These are phyloP conservation scores for Acanthamoeba lenticulata DNA, from an alignment of 208 protist species.

Conservation along the genomic window DNA sequence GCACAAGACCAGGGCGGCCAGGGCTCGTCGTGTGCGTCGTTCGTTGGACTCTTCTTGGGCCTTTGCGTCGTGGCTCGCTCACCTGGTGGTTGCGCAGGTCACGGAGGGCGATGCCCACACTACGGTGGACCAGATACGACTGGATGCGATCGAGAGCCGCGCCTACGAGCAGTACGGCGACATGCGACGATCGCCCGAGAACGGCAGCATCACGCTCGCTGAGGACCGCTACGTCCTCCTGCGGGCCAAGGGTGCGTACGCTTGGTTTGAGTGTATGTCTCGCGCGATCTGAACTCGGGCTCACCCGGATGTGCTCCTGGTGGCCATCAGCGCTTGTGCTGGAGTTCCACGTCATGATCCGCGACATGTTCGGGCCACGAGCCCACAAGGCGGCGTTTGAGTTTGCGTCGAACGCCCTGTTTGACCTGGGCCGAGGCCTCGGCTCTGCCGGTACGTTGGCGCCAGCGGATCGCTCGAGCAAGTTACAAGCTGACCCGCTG, in stretches of 20 bases:
- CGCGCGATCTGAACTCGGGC: background rate
- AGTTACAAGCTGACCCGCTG: too few species aligned
- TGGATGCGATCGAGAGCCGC: background rate
- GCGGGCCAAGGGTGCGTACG: background rate
- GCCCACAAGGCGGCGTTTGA: background rate
- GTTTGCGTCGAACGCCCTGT: conserved; percentile 14
- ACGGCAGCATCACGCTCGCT: background rate
- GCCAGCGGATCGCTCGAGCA: too few species aligned
- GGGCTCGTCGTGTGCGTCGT: background rate
- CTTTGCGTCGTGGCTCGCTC: background rate
- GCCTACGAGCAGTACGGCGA: background rate
- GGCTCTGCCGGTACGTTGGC: background rate
- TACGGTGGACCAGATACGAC: background rate
- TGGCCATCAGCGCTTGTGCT: background rate
- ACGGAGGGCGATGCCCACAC: background rate
- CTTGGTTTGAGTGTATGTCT: background rate
- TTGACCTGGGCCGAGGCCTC: background rate
- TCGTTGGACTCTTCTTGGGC: too few species aligned
- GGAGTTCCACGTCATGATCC: background rate
- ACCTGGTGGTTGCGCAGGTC: background rate
- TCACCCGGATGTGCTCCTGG: too few species aligned
- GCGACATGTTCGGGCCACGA: conserved; percentile 7
- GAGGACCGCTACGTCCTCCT: conserved; percentile 7
- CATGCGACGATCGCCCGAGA: background rate
- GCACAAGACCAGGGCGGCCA: background rate